phyloP scores from a whole-genome alignment of 2,329 filamentous ascomycete species.

The Ascocoryne sarcoides region DNA sequence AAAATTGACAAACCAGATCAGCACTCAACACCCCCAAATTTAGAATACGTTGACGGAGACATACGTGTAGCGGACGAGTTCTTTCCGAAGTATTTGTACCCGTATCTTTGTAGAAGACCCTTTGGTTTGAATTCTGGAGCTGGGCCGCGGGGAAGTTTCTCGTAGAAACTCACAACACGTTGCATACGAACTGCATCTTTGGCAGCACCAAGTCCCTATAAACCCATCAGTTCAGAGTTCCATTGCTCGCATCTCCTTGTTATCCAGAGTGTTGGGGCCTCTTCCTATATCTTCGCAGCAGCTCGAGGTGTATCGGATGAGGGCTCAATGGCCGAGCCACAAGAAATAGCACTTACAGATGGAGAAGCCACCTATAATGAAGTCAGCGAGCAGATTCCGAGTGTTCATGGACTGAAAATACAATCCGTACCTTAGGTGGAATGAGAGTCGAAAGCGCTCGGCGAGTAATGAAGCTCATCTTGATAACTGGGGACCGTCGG shows the following conservation, averaged over 20 bases:
- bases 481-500: conserved; percentile 36
- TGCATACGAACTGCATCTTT: conserved; percentile 97
- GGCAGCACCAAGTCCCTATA: conserved; percentile 83
- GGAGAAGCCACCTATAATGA: conserved; percentile 28
- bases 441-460: conserved; percentile 96
- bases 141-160: conserved; percentile 88
- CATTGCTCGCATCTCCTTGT: background rate
- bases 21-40: conserved; percentile 5
- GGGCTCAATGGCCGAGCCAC: background rate
- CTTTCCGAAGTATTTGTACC: conserved; percentile 89
- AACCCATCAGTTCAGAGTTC: conserved; percentile 31
- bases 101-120: conserved; percentile 82
- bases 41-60: conserved; percentile 34
- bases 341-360: conserved; percentile 23
- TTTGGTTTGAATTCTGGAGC: conserved; percentile 76
- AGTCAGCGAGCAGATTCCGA: background rate
- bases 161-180: conserved; percentile 96
- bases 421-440: conserved; percentile 77
- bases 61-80: conserved; percentile 82
- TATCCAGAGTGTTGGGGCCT: too few relatives aligned
- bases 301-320: background rate
- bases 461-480: conserved; percentile 88
- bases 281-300: too few relatives aligned
- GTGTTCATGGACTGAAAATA: background rate
- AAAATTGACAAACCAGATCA: conserved; percentile 11